phyloP scores from a whole-genome alignment of 495 filamentous ascomycete species.

The Aspergillus diversus region DNA sequence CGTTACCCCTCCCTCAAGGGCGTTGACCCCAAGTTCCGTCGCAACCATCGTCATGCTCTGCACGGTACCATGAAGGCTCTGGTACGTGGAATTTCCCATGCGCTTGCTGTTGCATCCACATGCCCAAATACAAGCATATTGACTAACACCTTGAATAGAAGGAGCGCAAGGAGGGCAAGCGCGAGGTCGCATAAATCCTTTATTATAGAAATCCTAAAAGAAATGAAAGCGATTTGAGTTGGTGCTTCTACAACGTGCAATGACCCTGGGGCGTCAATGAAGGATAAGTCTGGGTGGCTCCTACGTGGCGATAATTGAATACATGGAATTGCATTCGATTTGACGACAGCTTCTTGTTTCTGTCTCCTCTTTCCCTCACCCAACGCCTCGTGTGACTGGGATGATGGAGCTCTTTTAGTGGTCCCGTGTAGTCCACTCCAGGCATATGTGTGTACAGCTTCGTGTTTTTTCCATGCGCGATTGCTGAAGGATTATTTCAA shows the following conservation, averaged over 20 bases:
- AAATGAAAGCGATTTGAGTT: conserved; percentile 44
- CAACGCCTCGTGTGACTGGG: not conserved
- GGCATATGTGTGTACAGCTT: conserved; percentile 99
- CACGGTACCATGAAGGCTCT: conserved; percentile 98
- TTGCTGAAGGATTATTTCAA: conserved; percentile 92
- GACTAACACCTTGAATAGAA: conserved; percentile 71
- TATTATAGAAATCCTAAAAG: conserved; percentile 34
- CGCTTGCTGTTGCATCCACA: not conserved
- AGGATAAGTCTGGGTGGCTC: conserved; percentile 17
- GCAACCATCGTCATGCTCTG: conserved; percentile 98
- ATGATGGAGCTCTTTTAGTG: conserved; percentile 18
- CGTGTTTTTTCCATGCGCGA: conserved; percentile 70
- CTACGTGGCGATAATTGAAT: conserved; percentile 25
- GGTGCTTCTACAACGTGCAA: conserved; percentile 45
- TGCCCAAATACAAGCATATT: not conserved
- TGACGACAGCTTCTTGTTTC: conserved; percentile 19
- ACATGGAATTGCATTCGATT: conserved; percentile 26
- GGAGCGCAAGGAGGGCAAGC: conserved; percentile 96
- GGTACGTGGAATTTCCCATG: conserved; percentile 61
- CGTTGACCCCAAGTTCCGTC: conserved; percentile 98
- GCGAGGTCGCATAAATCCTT: conserved; percentile 76
- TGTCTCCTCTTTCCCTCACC: not conserved
- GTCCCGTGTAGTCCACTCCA: conserved; percentile 22
- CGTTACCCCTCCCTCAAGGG: conserved; percentile 98
- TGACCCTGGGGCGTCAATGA: conserved; percentile 34